These are phyloP conservation scores for Diaporthe citri DNA, from an alignment of 2,329 filamentous ascomycete species.

Conservation along the genomic window DNA sequence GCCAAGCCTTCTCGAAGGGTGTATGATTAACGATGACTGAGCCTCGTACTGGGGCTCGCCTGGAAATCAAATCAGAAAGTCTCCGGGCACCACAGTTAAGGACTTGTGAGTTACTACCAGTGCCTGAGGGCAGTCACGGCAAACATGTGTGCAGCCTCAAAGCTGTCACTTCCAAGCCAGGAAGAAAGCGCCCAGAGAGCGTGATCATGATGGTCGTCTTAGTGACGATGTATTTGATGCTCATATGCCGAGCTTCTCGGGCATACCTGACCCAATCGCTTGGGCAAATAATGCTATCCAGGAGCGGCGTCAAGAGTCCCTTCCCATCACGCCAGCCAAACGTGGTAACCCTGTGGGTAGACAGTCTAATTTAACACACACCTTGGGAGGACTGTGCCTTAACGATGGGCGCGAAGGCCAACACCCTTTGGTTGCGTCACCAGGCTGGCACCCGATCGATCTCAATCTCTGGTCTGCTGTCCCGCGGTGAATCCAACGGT, in stretches of 20 bases:
- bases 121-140: neutral
- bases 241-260: constrained; percentile 9
- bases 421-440: neutral
- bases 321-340: constrained; percentile 1
- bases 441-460: constrained; percentile 20
- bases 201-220: neutral
- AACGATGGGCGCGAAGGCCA: neutral
- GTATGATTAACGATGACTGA: constrained; percentile 36
- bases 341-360: constrained; percentile 13
- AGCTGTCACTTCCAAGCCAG: constrained; percentile 4
- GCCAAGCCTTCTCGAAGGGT: constrained; percentile 46
- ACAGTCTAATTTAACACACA: constrained; percentile 34
- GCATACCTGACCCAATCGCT: constrained; percentile 8
- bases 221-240: constrained; percentile 10
- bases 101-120: neutral
- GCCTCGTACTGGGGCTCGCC: neutral
- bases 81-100: neutral
- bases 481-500: constrained; percentile 6
- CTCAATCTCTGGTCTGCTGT: constrained; percentile 30
- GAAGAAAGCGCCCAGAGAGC: no score
- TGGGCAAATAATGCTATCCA: constrained; percentile 10
- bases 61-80: neutral
- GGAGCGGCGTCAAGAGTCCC: neutral
- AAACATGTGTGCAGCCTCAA: neutral
- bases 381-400: constrained; percentile 10